phyloP scores from a whole-genome alignment of 345 rosid genomes.

The Populus euphratica region DNA sequence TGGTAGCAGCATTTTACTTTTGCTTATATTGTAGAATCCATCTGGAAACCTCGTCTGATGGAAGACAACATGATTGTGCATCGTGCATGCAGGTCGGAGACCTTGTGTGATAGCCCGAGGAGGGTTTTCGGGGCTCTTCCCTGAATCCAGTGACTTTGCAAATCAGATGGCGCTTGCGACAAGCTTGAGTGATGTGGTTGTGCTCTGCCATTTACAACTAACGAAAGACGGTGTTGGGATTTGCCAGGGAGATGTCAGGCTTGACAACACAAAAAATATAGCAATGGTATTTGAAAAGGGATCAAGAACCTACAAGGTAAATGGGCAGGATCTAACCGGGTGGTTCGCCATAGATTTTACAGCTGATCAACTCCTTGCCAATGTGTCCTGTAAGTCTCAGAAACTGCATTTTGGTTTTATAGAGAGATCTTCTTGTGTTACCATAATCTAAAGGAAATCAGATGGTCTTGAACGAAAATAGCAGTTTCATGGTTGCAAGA shows the following conservation, averaged over 20 bases:
- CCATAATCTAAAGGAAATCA: background rate
- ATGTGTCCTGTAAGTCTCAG: constrained; percentile 40
- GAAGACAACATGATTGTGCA: background rate
- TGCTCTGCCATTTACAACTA: constrained; percentile 67
- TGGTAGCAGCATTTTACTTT: constrained; percentile 25
- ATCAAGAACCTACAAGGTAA: constrained; percentile 42
- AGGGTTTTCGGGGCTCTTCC: constrained; percentile 77
- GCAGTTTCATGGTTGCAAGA: too few species aligned
- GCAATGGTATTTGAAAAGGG: constrained; percentile 29
- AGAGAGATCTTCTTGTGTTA: background rate
- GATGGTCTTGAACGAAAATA: background rate
- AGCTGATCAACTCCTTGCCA: constrained; percentile 25
- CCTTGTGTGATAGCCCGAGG: constrained; percentile 77
- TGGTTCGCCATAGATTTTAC: constrained; percentile 61
- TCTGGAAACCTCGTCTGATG: too few species aligned
- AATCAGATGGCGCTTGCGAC: constrained; percentile 33
- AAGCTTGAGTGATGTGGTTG: constrained; percentile 29
- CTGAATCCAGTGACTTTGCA: constrained; percentile 55
- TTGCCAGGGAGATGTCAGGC: constrained; percentile 53
- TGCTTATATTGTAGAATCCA: background rate
- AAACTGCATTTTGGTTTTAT: background rate
- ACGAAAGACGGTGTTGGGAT: constrained; percentile 63
- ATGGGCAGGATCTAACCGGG: constrained; percentile 54
- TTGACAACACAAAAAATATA: constrained; percentile 60
- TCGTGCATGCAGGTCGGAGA: constrained; percentile 39